Conservation (phyloP, 2,329 filamentous ascomycete genomes). For the Bisporella sp. region DNA sequence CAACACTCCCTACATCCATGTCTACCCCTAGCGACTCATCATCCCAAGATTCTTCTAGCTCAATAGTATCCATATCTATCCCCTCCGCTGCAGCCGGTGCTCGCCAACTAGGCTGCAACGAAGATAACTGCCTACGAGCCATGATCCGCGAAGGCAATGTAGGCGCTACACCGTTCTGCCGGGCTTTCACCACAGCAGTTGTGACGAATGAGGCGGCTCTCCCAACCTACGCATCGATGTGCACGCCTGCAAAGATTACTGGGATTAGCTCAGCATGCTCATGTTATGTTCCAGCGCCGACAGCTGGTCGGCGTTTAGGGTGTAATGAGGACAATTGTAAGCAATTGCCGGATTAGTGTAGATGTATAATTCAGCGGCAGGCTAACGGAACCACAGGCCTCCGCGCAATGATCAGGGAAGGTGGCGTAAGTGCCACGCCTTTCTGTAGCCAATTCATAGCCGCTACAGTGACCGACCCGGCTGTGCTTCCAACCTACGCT, state of each 20-base stretch:
- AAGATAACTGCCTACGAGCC: background rate
- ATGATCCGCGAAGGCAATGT: conserved; percentile 3
- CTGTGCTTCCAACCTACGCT: conserved; percentile 1
- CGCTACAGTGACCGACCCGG: background rate
- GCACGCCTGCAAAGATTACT: background rate
- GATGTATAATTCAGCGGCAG: no score
- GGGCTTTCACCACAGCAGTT: conserved; percentile 2
- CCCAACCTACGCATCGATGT: conserved; percentile 2
- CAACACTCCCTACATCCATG: no score
- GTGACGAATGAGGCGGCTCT: background rate
- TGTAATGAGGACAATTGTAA: conserved; percentile 4
- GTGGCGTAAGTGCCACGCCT: background rate
- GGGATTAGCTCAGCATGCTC: conserved; percentile 3
- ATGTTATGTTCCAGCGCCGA: background rate
- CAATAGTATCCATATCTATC: no score
- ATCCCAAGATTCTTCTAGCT: no score
- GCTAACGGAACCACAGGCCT: background rate
- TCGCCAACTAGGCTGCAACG: no score
- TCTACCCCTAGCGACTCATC: no score
- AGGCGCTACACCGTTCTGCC: background rate
- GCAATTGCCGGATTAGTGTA: no score
- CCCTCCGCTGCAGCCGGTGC: no score
- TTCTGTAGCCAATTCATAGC: conserved; percentile 2
- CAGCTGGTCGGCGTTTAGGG: no score
- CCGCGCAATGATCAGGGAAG: conserved; percentile 3